Evolutionary conservation across 1,139 yeast genomes (phyloP).

Genomic region (Diutina catenulata): DNA sequence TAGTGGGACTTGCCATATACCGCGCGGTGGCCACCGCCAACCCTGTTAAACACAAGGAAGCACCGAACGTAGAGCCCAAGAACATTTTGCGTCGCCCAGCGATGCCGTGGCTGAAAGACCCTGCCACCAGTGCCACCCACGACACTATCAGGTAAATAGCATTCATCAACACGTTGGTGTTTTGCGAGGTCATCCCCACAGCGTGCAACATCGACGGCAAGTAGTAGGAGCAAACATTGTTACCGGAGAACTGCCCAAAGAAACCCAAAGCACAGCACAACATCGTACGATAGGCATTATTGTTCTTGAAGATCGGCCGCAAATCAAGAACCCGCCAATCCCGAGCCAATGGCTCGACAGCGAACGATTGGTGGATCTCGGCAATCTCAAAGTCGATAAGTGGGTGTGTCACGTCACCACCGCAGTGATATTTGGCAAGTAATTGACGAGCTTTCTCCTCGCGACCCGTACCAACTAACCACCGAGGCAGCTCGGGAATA

Average conservation of each 20-base stretch:
- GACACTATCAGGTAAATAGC: background rate
- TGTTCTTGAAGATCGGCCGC: background rate
- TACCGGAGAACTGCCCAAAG: constrained; percentile 1
- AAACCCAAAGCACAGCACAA: background rate
- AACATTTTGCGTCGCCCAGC: background rate
- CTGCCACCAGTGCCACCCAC: background rate
- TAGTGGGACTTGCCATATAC: constrained; percentile 7
- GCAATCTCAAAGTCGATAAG: background rate
- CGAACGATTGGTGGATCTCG: background rate
- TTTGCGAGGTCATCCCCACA: background rate
- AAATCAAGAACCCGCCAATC: background rate
- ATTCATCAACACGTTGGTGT: constrained; percentile 1
- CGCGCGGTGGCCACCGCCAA: background rate
- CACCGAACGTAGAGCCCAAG: background rate
- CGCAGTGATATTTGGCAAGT: constrained; percentile 9
- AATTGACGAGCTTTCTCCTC: constrained; percentile 23
- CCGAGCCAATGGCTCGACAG: background rate
- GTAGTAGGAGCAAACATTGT: background rate
- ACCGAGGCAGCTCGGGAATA: constrained; percentile 2
- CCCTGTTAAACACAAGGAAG: background rate
- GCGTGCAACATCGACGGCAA: background rate
- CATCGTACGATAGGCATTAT: background rate
- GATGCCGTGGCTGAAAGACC: background rate
- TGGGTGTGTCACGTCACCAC: background rate
- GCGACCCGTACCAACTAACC: constrained; percentile 25